Evolutionary conservation across 768 basidiomycete genomes (phyloP).

Genomic region (Russula sp.): DNA sequence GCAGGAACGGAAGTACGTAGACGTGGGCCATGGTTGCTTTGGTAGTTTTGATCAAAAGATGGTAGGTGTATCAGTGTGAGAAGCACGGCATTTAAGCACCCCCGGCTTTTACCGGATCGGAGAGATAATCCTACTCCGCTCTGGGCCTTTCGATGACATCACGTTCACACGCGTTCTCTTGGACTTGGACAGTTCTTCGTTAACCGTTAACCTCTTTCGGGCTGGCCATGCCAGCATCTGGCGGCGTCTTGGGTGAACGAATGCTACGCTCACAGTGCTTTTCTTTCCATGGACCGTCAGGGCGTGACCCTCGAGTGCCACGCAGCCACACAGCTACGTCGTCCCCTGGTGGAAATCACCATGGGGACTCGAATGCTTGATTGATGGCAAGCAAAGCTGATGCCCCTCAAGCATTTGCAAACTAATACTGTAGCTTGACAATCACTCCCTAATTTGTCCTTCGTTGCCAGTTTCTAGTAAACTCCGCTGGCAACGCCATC

Average conservation of each 20-base stretch:
- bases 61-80: slow-evolving; percentile 8
- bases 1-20: slow-evolving; percentile 35
- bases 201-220: too few species aligned
- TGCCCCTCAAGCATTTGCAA: background rate
- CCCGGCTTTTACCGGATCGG: slow-evolving; percentile 26
- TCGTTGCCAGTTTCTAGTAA: background rate
- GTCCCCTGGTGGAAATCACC: background rate
- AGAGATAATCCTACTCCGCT: slow-evolving; percentile 17
- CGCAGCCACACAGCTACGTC: background rate
- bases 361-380: background rate
- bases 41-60: slow-evolving; percentile 28
- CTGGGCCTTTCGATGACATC: background rate
- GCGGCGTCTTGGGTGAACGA: too few species aligned
- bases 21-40: slow-evolving; percentile 40
- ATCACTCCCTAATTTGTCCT: background rate
- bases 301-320: background rate
- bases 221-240: too few species aligned
- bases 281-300: too few species aligned
- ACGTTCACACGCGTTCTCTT: too few species aligned
- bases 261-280: too few species aligned
- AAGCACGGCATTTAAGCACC: slow-evolving; percentile 28
- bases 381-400: background rate
- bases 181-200: too few species aligned
- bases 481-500: background rate
- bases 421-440: background rate